A percentile compares a stretch with the other conserved stretches of the same genome.
Conservation (phyloP, 306 rosid species). For the Malus sieversii region DNA sequence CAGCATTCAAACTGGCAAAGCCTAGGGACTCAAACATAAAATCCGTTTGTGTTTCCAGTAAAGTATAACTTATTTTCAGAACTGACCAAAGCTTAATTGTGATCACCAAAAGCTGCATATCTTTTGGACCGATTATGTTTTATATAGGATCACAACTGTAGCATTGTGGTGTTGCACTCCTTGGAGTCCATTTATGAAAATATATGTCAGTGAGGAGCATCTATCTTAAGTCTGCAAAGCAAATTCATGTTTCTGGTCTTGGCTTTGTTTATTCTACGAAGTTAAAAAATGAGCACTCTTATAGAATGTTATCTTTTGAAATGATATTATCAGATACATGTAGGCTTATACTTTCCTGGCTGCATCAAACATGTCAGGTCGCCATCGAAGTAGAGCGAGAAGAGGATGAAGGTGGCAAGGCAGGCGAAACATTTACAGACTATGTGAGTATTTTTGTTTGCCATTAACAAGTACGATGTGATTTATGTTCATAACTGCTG, state of each 20-base stretch:
- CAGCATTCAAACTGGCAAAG: neutral
- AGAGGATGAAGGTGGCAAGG: conserved; percentile 95
- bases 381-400: conserved; percentile 98
- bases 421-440: conserved; percentile 93
- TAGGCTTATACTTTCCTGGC: neutral
- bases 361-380: conserved; percentile 44
- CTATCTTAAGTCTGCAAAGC: neutral
- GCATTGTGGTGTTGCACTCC: neutral
- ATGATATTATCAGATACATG: neutral
- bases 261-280: neutral
- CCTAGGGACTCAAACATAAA: neutral
- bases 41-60: neutral
- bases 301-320: neutral
- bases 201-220: neutral
- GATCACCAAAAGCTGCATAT: neutral
- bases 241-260: neutral
- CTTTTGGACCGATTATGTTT: neutral
- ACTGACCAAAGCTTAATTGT: neutral
- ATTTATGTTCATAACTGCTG: neutral
- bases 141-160: neutral
- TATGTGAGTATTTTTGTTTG: conserved; percentile 60
- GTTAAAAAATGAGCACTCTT: neutral
- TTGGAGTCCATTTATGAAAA: neutral
- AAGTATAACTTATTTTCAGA: neutral
- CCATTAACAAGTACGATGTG: neutral